These are phyloP conservation scores for Afroboletus lepidellus DNA, from an alignment of 1,284 basidiomycete genomes.

Conservation along the genomic window DNA sequence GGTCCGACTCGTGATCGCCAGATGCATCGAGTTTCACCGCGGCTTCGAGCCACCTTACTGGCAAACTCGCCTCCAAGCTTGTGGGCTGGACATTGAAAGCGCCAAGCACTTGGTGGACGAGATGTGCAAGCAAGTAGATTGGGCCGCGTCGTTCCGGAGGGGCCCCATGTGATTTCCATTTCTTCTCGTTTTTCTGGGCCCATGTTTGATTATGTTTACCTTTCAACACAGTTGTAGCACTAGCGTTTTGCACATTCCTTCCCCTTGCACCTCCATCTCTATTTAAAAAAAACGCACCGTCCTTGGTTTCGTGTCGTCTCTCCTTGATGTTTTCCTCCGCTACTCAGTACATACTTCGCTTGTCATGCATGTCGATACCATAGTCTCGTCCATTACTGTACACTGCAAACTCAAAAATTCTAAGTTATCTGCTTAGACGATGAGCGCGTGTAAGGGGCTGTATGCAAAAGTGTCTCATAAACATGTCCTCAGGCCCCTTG, in stretches of 20 bases:
- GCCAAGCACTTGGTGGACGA: conserved; percentile 23
- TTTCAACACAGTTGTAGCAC: conserved; percentile 5
- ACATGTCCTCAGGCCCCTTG: background rate
- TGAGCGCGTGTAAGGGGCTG: background rate
- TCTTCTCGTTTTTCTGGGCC: background rate
- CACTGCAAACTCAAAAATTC: background rate
- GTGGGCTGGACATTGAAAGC: conserved; percentile 19
- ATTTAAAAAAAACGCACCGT: too few relatives aligned
- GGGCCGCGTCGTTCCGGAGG: conserved; percentile 11
- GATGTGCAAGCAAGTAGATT: conserved; percentile 32
- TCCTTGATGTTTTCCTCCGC: background rate
- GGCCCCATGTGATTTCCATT: background rate
- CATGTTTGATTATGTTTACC: background rate
- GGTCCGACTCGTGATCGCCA: conserved; percentile 22
- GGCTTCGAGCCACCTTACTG: conserved; percentile 34
- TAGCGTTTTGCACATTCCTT: background rate
- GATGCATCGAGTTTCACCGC: conserved; percentile 22
- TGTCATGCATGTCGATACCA: background rate
- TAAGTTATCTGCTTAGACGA: background rate
- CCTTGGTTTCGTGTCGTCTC: background rate
- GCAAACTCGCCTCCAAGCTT: conserved; percentile 25
- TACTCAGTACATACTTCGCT: background rate
- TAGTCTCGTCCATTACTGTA: background rate
- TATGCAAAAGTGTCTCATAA: background rate
- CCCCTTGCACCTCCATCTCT: too few relatives aligned